Evolutionary conservation across 345 rosid genomes (phyloP).

Genomic region (Eucalyptus globulus): DNA sequence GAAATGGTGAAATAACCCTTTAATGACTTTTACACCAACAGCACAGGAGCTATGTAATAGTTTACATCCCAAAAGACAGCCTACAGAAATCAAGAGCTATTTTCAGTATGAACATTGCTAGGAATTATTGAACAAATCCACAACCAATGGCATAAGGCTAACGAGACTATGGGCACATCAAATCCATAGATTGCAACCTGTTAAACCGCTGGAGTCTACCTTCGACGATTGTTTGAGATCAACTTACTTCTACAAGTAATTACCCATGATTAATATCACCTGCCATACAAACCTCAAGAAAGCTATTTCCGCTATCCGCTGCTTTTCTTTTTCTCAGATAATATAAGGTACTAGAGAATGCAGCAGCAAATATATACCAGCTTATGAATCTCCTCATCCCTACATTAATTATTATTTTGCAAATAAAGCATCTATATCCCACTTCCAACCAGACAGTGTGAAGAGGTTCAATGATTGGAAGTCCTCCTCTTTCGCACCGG

Average conservation of each 20-base stretch:
- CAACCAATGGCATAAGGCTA: background rate
- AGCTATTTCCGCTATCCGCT: background rate
- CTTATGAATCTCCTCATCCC: background rate
- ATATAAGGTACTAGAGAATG: background rate
- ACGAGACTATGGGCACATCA: background rate
- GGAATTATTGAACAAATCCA: background rate
- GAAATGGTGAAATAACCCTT: background rate
- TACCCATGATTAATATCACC: background rate
- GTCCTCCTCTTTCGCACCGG: background rate
- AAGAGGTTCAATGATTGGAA: background rate
- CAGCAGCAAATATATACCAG: background rate
- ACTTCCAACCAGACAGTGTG: background rate
- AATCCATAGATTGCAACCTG: background rate
- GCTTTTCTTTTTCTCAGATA: background rate
- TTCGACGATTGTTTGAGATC: background rate
- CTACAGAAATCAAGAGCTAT: background rate
- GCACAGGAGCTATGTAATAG: background rate
- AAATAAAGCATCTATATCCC: background rate
- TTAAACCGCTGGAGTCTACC: background rate
- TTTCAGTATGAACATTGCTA: background rate
- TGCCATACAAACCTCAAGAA: background rate
- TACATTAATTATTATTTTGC: background rate
- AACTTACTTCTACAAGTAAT: background rate
- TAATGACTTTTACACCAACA: background rate
- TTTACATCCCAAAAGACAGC: background rate